Evolutionary conservation across 192 early-diverging fungal species (phyloP).

Genomic region (Coemansia sp.): DNA sequence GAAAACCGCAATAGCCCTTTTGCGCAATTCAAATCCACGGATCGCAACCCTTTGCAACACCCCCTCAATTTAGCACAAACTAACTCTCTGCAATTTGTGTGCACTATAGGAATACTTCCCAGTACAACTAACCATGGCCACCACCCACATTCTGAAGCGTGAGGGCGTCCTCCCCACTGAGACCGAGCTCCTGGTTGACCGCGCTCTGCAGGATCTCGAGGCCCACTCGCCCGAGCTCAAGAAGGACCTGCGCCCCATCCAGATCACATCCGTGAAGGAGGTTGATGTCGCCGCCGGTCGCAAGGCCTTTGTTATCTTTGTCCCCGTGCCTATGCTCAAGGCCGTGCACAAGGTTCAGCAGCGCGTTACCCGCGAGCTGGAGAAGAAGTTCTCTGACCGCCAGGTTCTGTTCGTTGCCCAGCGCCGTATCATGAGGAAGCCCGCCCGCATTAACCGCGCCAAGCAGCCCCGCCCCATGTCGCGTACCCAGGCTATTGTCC

Average conservation of each 20-base stretch:
- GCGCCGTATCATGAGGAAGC: conserved; percentile 95
- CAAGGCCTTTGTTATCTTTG: conserved; percentile 97
- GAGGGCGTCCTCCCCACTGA: conserved; percentile 64
- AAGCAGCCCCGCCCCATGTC: conserved; percentile 94
- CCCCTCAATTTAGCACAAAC: not conserved
- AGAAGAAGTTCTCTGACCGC: conserved; percentile 99
- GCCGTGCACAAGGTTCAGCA: conserved; percentile 96
- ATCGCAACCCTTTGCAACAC: not conserved
- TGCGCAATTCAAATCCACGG: not conserved
- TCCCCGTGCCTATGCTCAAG: conserved; percentile 94
- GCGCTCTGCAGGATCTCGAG: conserved; percentile 95
- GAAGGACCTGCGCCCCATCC: conserved; percentile 94
- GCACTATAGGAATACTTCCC: conserved; percentile 29
- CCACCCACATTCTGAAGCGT: conserved; percentile 60
- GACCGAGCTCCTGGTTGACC: conserved; percentile 94
- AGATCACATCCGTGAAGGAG: conserved; percentile 96
- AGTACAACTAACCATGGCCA: conserved; percentile 44
- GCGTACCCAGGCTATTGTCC: conserved; percentile 94
- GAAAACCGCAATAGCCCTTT: not conserved
- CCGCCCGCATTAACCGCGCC: conserved; percentile 84
- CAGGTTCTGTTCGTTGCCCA: conserved; percentile 95
- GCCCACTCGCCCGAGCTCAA: conserved; percentile 95
- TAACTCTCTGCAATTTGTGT: not conserved
- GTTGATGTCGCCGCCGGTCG: conserved; percentile 93
- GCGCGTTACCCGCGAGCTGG: conserved; percentile 96